phyloP scores from a whole-genome alignment of 768 basidiomycete species.

The Trametes meyenii region DNA sequence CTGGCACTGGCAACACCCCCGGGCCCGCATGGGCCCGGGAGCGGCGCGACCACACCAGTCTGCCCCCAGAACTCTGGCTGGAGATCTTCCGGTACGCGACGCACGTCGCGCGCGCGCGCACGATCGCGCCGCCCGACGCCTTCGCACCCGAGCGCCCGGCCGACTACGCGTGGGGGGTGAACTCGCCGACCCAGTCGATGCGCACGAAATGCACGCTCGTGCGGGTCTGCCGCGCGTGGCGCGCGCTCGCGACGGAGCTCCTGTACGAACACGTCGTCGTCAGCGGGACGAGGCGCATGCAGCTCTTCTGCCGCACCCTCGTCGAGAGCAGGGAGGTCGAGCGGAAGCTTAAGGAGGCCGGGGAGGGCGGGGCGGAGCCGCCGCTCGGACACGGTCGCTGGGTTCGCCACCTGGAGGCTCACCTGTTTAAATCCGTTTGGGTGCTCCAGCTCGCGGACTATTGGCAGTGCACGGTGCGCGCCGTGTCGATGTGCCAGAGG shows the following conservation, averaged over 20 bases:
- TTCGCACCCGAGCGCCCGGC: constrained; percentile 45
- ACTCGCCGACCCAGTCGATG: constrained; percentile 49
- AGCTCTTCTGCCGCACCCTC: constrained; percentile 41
- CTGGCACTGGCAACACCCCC: neutral
- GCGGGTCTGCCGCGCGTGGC: constrained; percentile 51
- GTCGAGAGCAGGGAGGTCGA: constrained; percentile 23
- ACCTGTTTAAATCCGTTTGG: constrained; percentile 49
- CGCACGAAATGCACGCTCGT: constrained; percentile 54
- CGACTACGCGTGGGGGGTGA: constrained; percentile 48
- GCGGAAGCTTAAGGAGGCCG: constrained; percentile 6
- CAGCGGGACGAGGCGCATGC: constrained; percentile 47
- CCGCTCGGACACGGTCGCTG: constrained; percentile 43
- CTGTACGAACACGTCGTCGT: constrained; percentile 51
- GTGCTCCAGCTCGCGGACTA: constrained; percentile 41
- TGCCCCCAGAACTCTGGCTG: constrained; percentile 51
- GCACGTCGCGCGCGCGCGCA: constrained; percentile 46
- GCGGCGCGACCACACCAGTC: constrained; percentile 17
- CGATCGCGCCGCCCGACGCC: constrained; percentile 50
- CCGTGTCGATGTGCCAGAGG: constrained; percentile 49
- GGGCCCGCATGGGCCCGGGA: neutral
- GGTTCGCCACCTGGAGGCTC: constrained; percentile 52
- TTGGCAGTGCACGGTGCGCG: constrained; percentile 46
- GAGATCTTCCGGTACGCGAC: constrained; percentile 62
- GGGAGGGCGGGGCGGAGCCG: neutral
- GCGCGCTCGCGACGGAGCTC: constrained; percentile 43